Evolutionary conservation across 2,329 filamentous ascomycete genomes (phyloP), one percentile per base, ranked within the genome.

Genomic region (Coniochaeta ligniaria): DNA sequence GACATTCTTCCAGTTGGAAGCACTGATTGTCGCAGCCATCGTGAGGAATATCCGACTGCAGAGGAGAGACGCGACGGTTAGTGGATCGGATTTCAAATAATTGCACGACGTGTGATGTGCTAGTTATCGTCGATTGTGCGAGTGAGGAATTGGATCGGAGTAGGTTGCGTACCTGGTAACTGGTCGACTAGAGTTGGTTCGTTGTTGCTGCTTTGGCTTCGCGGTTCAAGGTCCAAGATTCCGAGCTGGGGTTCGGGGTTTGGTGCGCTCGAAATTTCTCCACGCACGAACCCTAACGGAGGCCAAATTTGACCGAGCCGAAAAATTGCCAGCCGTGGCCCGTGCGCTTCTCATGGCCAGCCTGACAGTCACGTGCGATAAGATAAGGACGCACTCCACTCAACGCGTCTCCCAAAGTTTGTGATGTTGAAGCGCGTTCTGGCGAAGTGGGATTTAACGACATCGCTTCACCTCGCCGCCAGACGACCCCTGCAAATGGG

Each of bases 1-100:
- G 79, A 99, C 93, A 81, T 92, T 86, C 56, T 58, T 58, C 56
- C 56, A 58, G 56, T 58, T 58, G 35, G 56, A 43, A 22, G 56
- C 56, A 45, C 35, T 58, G 38, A 58, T 58, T 45, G 45, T 36
- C 17, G 56, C 56, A 41, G 56, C 56, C 56, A 58, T 58, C 56
- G 56, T 58, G 56, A 58, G 24, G 54, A 38, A 35, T 56, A 52
- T 56, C 54, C 54, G 54, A 56, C 54, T 56, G n/a, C 38, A 56
- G 31, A 36, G 14, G 33, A 17, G 33, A 35, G 47, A 52, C 47
- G 47, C 24, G 47, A 17, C 12, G 7, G 47, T 52, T 52, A 52
- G 47, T 11, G 4, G 14, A 28, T 31, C 14, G 14, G 47, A 28
- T 28, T 11, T 28, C 22, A 52, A 52, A 31, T 38, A 26, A 36